Evolutionary conservation across 495 filamentous ascomycete genomes (phyloP).

Genomic region (Hypomontagnella monticulosa): DNA sequence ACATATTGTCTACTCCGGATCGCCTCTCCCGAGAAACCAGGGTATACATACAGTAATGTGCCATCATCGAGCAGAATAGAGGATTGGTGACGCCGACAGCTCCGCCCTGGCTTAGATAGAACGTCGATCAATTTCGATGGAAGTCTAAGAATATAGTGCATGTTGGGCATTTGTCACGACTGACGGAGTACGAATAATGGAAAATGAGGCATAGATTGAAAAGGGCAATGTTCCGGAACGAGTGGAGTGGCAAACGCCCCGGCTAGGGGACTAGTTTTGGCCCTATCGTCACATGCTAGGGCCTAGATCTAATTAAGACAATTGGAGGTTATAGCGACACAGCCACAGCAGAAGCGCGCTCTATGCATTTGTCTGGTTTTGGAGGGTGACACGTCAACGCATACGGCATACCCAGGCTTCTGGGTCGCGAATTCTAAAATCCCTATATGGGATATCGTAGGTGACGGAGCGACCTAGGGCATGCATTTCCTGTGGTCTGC

Average conservation of each 20-base stretch:
- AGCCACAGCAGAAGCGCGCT: constrained; percentile 37
- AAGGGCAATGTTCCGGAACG: constrained; percentile 44
- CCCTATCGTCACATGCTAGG: constrained; percentile 32
- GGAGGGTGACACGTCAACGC: constrained; percentile 41
- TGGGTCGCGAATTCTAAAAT: constrained; percentile 38
- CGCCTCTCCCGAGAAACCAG: constrained; percentile 4
- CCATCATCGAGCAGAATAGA: constrained; percentile 6
- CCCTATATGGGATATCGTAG: constrained; percentile 24
- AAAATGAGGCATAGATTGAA: constrained; percentile 28
- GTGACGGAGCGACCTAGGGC: constrained; percentile 8
- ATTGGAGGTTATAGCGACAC: constrained; percentile 30
- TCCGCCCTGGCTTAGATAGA: constrained; percentile 22
- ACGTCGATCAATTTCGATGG: constrained; percentile 19
- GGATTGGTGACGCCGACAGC: constrained; percentile 23
- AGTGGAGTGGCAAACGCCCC: constrained; percentile 35
- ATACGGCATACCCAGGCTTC: constrained; percentile 42
- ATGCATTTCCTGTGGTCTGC: constrained; percentile 25
- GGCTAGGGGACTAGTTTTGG: constrained; percentile 14
- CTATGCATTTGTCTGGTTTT: constrained; percentile 32
- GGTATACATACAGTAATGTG: constrained; percentile 2
- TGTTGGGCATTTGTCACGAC: constrained; percentile 32
- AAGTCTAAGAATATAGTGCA: constrained; percentile 15
- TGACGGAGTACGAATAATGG: constrained; percentile 7
- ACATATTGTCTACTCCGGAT: constrained; percentile 28
- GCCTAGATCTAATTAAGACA: constrained; percentile 27